Conservation (phyloP, 1,139 yeast species). For the Suhomyces wounanorum region DNA sequence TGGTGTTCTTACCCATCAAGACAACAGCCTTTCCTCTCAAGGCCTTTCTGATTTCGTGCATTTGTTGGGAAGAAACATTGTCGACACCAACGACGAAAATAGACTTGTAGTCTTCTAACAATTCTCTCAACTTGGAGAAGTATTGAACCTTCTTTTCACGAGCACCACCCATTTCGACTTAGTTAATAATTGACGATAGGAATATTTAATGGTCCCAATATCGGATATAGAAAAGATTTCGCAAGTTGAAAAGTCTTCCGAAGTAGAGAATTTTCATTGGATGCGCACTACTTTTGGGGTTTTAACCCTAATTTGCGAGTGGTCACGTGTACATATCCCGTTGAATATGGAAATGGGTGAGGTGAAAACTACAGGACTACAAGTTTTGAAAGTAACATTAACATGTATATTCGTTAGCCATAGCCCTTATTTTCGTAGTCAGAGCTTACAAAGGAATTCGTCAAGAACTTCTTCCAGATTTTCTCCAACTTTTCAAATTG, state of each 20-base stretch:
- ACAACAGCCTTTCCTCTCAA: constrained; percentile 94
- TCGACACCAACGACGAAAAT: constrained; percentile 99
- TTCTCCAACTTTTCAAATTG: constrained; percentile 23
- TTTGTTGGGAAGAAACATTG: constrained; percentile 99
- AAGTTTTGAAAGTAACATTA: neutral
- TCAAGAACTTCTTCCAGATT: constrained; percentile 48
- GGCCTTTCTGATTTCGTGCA: constrained; percentile 98
- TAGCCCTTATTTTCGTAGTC: constrained; percentile 57
- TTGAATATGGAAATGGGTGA: too few species aligned
- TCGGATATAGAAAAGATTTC: constrained; percentile 3
- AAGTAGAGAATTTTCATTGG: constrained; percentile 10
- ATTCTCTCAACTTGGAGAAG: constrained; percentile 92
- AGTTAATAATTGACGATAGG: constrained; percentile 71
- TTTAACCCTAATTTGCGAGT: constrained; percentile 2
- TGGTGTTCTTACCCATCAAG: constrained; percentile 99
- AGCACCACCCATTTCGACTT: constrained; percentile 99
- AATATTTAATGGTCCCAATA: constrained; percentile 77
- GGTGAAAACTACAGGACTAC: too few species aligned
- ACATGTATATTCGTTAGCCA: constrained; percentile 18
- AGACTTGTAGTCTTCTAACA: constrained; percentile 95
- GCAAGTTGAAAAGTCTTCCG: constrained; percentile 4
- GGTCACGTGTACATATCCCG: too few species aligned
- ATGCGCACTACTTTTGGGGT: constrained; percentile 9
- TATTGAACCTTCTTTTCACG: constrained; percentile 97
- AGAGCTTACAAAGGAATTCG: constrained; percentile 61